These are phyloP conservation scores for Singerocomus inundabilis DNA, from an alignment of 1,284 basidiomycete species.

Conservation along the genomic window DNA sequence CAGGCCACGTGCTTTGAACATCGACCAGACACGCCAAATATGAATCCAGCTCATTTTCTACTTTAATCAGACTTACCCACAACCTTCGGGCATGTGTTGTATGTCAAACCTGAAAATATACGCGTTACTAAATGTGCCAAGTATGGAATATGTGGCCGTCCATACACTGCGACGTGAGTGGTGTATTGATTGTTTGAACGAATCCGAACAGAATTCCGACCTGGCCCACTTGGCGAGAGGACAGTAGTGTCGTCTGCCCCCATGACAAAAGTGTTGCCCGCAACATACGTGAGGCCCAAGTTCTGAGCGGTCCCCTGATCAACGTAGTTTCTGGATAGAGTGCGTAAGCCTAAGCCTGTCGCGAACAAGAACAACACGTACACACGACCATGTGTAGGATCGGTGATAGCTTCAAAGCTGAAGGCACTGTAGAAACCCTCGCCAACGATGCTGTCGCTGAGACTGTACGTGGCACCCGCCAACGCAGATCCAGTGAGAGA, in stretches of 20 bases:
- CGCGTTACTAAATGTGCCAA: neutral
- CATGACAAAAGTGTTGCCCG: constrained; percentile 47
- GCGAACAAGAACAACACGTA: constrained; percentile 24
- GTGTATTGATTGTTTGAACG: constrained; percentile 50
- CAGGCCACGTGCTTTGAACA: constrained; percentile 46
- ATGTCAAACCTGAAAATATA: constrained; percentile 33
- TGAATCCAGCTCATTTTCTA: no score
- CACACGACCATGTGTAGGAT: constrained; percentile 51
- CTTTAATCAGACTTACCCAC: constrained; percentile 52
- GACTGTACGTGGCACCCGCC: constrained; percentile 35
- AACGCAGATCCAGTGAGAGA: constrained; percentile 26
- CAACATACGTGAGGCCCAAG: constrained; percentile 49
- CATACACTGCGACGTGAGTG: constrained; percentile 58
- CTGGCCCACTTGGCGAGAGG: constrained; percentile 46
- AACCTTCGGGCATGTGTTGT: constrained; percentile 58
- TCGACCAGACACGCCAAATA: neutral
- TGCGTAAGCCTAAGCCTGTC: neutral
- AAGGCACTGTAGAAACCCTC: constrained; percentile 42
- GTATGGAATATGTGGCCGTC: constrained; percentile 4
- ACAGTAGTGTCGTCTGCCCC: constrained; percentile 51
- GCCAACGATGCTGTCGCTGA: constrained; percentile 42
- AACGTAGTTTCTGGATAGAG: constrained; percentile 50
- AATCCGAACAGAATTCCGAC: constrained; percentile 60
- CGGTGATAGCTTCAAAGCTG: constrained; percentile 43
- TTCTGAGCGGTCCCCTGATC: constrained; percentile 42